Evolutionary conservation across 345 rosid genomes (phyloP), one percentile per base, ranked within the genome.

Genomic region (Citrus glauca): DNA sequence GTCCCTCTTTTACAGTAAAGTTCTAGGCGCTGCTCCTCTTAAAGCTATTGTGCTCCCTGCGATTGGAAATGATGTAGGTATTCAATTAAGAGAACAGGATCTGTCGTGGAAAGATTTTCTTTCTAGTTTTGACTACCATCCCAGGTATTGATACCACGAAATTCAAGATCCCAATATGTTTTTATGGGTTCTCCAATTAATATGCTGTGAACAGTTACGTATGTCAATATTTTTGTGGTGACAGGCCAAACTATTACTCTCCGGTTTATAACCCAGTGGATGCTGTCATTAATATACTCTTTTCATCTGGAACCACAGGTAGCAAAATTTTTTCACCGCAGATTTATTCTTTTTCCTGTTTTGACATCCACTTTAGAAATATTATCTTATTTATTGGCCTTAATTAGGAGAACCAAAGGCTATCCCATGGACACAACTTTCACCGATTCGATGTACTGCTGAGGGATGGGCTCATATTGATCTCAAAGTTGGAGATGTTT

Each of bases 291-390:
- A 92, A 95, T 82, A 88, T 95, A 80, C 94, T 95, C 67, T 95
- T 95, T 82, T 93, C 99, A 32, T 95, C 96, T 3, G 97, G 98
- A 83, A 95, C 99, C 17, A 95, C 99, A 86, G 97, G 98, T 91
- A 77, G 19, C 55, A 50, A 37, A 32, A 77, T 9, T 53, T 13
- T 35, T 37, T 62, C 13, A 68, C 17, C 1, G 22, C 32, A 53
- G 68, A 6, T 59, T 14, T 53, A 22, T 6, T 69, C 35, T 27
- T 69, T 68, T 24, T 8, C 38, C 0, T 27, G 17, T 28, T 19
- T 55, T 59, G 35, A 40, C 35, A n/a, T 57, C 62, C 45, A 38
- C 22, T 37, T 68, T 30, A 25, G 68, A 68, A 62, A 35, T 57
- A 57, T 64, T 79, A 6, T 77, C 73, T 32, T 69, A 35, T 45